Percentiles rank a stretch among this genome's conserved stretches.
Evolutionary conservation across 164 flowering plant genomes (phyloP).

Genomic region (Paratinospora sagittata): DNA sequence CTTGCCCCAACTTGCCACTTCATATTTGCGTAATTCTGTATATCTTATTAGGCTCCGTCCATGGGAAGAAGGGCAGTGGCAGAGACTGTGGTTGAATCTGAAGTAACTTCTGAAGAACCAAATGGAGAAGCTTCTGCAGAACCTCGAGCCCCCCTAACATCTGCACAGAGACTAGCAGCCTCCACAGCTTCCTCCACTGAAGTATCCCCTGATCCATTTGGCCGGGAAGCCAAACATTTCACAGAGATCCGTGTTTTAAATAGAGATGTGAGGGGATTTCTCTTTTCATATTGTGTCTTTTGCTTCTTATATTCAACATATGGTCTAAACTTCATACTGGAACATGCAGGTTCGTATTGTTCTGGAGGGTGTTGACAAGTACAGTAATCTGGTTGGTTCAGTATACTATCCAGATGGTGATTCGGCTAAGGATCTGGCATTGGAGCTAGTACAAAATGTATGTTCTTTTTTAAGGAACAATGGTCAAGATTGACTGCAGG

Average conservation of each 20-base stretch:
- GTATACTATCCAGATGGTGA: conserved; percentile 91
- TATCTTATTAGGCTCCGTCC: conserved; percentile 49
- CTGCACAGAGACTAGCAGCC: conserved; percentile 83
- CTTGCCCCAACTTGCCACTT: background rate
- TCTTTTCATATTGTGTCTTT: conserved; percentile 15
- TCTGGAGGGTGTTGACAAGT: conserved; percentile 89
- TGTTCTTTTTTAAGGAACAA: background rate
- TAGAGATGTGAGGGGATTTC: conserved; percentile 63
- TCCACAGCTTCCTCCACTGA: conserved; percentile 53
- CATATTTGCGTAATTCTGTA: background rate
- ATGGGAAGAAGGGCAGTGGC: conserved; percentile 60
- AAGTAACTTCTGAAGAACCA: conserved; percentile 32
- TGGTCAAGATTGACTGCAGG: background rate
- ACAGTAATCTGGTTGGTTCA: conserved; percentile 83
- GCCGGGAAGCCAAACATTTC: conserved; percentile 84
- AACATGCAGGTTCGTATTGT: conserved; percentile 82
- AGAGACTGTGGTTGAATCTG: conserved; percentile 43
- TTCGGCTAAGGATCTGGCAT: conserved; percentile 73
- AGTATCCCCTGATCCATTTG: conserved; percentile 65
- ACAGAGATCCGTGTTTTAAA: conserved; percentile 77
- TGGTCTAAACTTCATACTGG: conserved; percentile 16
- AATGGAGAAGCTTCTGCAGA: conserved; percentile 68
- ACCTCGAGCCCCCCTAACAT: conserved; percentile 56
- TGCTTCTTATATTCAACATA: background rate
- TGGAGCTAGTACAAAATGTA: conserved; percentile 94